Evolutionary conservation across 768 basidiomycete species (phyloP), one percentile per base, ranked within the genome.

Genomic region (Strobilomyces dryophilus): DNA sequence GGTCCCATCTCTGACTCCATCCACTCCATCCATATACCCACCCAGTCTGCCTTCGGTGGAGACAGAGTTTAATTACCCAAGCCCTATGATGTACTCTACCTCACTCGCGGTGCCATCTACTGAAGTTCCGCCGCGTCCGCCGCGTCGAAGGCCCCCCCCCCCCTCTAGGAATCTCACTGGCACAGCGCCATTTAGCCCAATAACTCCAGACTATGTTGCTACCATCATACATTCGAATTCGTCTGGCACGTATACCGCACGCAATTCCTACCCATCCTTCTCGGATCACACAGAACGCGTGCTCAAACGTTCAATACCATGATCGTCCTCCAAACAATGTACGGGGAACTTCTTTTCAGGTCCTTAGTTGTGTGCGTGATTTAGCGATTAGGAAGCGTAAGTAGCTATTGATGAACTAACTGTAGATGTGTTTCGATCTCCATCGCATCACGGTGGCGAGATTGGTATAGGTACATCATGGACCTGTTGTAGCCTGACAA

Each of bases 1-100:
- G 8, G 32, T 40, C 27, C 47, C 52, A 12, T 77, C 74, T 4
- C 60, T 66, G 26, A 65, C 74, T 39, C 74, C 71, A 43, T 79
- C 78, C 18, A 77, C 74, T 43, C 79, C 79, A 44, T 80, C 81
- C 0, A 73, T 79, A 27, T 79, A 80, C 56, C 76, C 79, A 9
- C 66, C 74, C 1, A 75, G 71, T 52, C 61, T 81, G 15, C 74
- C 75, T 24, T 67, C 68, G 14, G 58, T 50, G 35, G 68, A 70
- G n/a, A 40, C 26, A 8, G 52, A 53, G 34, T n/a, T 24, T 18
- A 14, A 49, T 5, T 15, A 10, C 15, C 47, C 32, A 15, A 72
- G 73, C 41, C 66, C 46, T n/a, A 32, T 47, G 15, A 18, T 52
- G 37, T 20, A 45, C 20, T 45, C 57, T 24, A 24, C 47, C 10